These are phyloP conservation scores for Acacia melanoxylon DNA, from an alignment of 306 rosid genomes.

Conservation along the genomic window DNA sequence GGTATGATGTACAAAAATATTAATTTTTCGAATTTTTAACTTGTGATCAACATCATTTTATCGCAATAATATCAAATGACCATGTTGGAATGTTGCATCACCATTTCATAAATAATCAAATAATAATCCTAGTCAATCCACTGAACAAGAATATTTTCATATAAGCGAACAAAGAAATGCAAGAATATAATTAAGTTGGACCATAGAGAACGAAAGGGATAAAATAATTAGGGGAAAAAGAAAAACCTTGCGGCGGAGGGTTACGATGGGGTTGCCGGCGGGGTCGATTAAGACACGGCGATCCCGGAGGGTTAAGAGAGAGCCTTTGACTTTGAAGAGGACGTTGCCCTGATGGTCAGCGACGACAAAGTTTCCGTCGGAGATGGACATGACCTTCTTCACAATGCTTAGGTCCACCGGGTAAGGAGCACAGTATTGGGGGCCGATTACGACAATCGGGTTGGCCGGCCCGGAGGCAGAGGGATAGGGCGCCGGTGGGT, in stretches of 20 bases:
- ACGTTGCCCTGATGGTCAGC: slow-evolving; percentile 46
- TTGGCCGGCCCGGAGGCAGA: not conserved
- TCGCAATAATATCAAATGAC: not conserved
- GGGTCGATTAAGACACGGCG: slow-evolving; percentile 52
- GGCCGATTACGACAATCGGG: slow-evolving; percentile 31
- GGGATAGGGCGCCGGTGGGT: not conserved
- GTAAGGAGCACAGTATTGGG: slow-evolving; percentile 48
- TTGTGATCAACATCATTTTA: no score
- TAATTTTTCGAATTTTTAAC: not conserved
- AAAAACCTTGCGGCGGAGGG: slow-evolving; percentile 49
- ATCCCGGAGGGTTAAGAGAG: slow-evolving; percentile 35
- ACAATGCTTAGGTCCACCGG: slow-evolving; percentile 45
- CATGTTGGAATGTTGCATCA: not conserved
- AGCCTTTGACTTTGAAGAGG: slow-evolving; percentile 51
- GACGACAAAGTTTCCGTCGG: slow-evolving; percentile 44
- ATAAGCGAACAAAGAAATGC: not conserved
- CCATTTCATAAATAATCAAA: not conserved
- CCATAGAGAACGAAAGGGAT: not conserved
- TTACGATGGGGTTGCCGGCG: slow-evolving; percentile 42
- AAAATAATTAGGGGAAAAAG: not conserved
- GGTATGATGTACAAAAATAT: not conserved
- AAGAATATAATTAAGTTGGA: not conserved
- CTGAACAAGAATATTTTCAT: not conserved
- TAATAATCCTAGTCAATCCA: not conserved
- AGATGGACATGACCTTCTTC: slow-evolving; percentile 38